Percentiles rank a stretch among this genome's conserved stretches.
Evolutionary conservation across 495 filamentous ascomycete genomes (phyloP).

Genomic region (Trichocladium antarcticum): DNA sequence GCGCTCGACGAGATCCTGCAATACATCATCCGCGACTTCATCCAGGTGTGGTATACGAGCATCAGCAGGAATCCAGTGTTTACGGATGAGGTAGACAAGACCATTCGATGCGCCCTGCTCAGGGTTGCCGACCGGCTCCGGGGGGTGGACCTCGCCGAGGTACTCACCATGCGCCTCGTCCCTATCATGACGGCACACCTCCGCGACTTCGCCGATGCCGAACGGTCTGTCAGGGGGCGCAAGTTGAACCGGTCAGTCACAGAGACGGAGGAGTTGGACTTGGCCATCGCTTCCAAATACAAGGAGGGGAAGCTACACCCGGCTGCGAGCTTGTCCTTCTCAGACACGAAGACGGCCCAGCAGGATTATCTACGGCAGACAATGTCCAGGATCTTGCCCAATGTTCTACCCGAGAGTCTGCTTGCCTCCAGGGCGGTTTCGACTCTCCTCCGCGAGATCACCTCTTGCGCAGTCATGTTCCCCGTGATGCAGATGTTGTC

Average conservation of each 20-base stretch:
- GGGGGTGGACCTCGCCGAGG: constrained; percentile 64
- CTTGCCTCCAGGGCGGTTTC: constrained; percentile 68
- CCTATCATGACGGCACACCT: constrained; percentile 88
- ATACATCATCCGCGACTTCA: constrained; percentile 70
- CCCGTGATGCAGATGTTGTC: constrained; percentile 60
- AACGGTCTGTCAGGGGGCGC: constrained; percentile 73
- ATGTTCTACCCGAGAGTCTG: constrained; percentile 60
- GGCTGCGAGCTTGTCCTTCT: constrained; percentile 69
- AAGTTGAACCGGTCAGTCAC: constrained; percentile 82
- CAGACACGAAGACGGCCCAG: constrained; percentile 69
- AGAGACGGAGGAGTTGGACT: constrained; percentile 88
- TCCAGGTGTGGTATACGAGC: constrained; percentile 75
- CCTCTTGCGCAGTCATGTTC: constrained; percentile 63
- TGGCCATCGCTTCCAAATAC: constrained; percentile 89
- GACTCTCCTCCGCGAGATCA: constrained; percentile 73
- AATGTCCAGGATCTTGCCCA: constrained; percentile 58
- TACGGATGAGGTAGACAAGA: constrained; percentile 69
- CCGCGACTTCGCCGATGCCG: constrained; percentile 81
- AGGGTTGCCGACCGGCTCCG: constrained; percentile 58
- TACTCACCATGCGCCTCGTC: constrained; percentile 68
- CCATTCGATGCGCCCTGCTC: constrained; percentile 62
- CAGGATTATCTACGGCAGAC: constrained; percentile 75
- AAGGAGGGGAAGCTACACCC: constrained; percentile 80
- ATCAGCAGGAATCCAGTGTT: constrained; percentile 78
- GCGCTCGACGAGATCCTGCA: constrained; percentile 71